phyloP scores from a whole-genome alignment of 805 yeast species.

The Cyberlindnera lachancei region DNA sequence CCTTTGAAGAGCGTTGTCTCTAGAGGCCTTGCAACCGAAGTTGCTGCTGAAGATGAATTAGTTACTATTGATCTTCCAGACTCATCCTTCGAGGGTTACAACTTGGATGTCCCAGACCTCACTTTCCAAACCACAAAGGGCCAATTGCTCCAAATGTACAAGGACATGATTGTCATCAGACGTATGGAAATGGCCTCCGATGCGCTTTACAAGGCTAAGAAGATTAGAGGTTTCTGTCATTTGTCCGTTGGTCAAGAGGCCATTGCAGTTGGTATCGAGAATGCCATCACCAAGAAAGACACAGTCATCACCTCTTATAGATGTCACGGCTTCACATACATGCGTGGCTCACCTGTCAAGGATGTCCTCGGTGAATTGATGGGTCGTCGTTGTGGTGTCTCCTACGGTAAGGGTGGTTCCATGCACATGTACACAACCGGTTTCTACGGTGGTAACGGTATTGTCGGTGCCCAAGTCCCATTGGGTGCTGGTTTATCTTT shows the following conservation, averaged over 20 bases:
- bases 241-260: conserved; percentile 98
- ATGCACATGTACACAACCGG: conserved; percentile 97
- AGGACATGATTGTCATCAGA: conserved; percentile 89
- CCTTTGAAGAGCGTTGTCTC: not conserved
- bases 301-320: conserved; percentile 94
- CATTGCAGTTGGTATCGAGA: conserved; percentile 96
- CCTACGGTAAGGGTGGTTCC: conserved; percentile 98
- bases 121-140: conserved; percentile 74
- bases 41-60: conserved; percentile 19
- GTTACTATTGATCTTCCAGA: conserved; percentile 63
- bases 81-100: conserved; percentile 77
- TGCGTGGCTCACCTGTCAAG: conserved; percentile 91
- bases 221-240: conserved; percentile 98
- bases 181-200: conserved; percentile 99
- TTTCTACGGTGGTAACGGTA: conserved; percentile 99
- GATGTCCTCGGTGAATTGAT: conserved; percentile 90
- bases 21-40: conserved; percentile 23
- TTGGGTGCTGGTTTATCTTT: conserved; percentile 98
- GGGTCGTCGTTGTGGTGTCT: conserved; percentile 94
- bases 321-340: conserved; percentile 97
- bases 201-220: conserved; percentile 96
- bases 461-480: conserved; percentile 99
- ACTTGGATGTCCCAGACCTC: conserved; percentile 66
- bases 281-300: conserved; percentile 80
- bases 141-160: conserved; percentile 83